phyloP scores from a whole-genome alignment of 2,329 filamentous ascomycete species.

The Ascochyta clinopodiicola region DNA sequence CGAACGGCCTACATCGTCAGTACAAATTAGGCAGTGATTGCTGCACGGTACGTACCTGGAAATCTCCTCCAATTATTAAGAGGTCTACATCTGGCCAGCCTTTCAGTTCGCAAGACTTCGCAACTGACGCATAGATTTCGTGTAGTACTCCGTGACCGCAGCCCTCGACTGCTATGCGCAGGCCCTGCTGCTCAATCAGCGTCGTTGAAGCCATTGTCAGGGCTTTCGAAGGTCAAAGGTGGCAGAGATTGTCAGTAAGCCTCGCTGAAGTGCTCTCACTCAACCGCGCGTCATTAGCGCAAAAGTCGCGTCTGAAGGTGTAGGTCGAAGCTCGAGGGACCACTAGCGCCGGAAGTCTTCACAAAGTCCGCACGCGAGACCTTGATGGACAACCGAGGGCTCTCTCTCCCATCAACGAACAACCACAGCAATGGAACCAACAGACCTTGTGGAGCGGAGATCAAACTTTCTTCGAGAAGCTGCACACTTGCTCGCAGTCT shows the following conservation, averaged over 20 bases:
- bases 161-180: conserved; percentile 85
- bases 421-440: conserved; percentile 27
- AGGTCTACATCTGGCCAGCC: conserved; percentile 85
- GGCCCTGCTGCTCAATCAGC: conserved; percentile 31
- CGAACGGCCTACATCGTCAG: conserved; percentile 71
- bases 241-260: not conserved
- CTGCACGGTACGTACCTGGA: conserved; percentile 66
- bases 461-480: conserved; percentile 45
- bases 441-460: conserved; percentile 27
- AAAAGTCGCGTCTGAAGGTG: not conserved
- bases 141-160: conserved; percentile 93
- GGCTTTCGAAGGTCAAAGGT: not conserved
- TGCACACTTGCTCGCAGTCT: conserved; percentile 38
- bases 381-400: conserved; percentile 20
- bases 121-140: conserved; percentile 84
- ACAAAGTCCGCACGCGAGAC: conserved; percentile 16
- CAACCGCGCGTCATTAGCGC: not conserved
- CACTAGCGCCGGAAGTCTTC: conserved; percentile 36
- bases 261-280: not conserved
- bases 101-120: conserved; percentile 70
- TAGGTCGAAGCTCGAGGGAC: conserved; percentile 18
- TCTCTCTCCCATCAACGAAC: conserved; percentile 14
- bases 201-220: conserved; percentile 35
- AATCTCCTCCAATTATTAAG: conserved; percentile 94
- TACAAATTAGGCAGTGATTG: not conserved